Percentiles rank a stretch among this genome's conserved stretches.
Conservation (phyloP, 2,329 filamentous ascomycete genomes). For the Peltaster fructicola region DNA sequence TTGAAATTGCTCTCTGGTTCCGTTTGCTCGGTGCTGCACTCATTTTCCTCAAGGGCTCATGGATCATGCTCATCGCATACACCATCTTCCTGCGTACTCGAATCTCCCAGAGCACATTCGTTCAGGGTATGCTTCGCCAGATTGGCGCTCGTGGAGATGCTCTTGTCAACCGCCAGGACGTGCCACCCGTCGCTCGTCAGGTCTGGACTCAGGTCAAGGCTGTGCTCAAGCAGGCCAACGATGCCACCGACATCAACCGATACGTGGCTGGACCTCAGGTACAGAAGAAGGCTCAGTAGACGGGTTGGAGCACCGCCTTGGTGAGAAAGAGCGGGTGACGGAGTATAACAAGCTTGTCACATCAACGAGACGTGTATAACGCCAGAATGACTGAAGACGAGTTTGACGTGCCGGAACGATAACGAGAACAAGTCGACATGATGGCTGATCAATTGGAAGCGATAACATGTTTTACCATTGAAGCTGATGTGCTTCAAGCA, state of each 20-base stretch:
- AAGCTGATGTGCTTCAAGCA: too few species aligned
- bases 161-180: conserved; percentile 69
- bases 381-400: too few species aligned
- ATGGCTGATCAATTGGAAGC: too few species aligned
- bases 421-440: too few species aligned
- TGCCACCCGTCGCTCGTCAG: conserved; percentile 60
- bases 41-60: conserved; percentile 77
- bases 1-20: conserved; percentile 78
- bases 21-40: conserved; percentile 66
- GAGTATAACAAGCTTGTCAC: too few species aligned
- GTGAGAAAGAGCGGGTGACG: too few species aligned
- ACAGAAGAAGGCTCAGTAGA: conserved; percentile 48
- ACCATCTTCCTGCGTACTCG: conserved; percentile 82
- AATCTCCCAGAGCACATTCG: conserved; percentile 77
- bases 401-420: too few species aligned
- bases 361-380: too few species aligned
- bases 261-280: conserved; percentile 42
- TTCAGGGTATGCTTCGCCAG: conserved; percentile 64
- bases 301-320: too few species aligned
- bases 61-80: conserved; percentile 75
- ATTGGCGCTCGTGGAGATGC: conserved; percentile 63
- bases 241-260: conserved; percentile 59
- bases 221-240: conserved; percentile 53
- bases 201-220: conserved; percentile 69
- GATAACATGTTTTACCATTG: too few species aligned